These are phyloP conservation scores for Monilinia fructigena DNA, from an alignment of 2,329 filamentous ascomycete genomes.

Conservation along the genomic window DNA sequence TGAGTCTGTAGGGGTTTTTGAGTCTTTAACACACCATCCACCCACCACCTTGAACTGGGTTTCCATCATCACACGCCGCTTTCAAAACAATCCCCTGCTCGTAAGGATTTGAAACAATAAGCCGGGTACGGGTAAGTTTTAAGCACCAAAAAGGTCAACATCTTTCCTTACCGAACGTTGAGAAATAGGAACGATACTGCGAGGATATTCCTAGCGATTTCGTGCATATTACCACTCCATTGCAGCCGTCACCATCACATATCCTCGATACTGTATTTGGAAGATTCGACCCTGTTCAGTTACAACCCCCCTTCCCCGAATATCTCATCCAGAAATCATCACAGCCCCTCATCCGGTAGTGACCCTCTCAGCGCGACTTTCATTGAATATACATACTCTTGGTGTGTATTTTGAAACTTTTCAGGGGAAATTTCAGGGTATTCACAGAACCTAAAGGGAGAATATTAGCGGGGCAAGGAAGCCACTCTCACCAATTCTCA, in stretches of 20 bases:
- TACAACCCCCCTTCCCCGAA: neutral
- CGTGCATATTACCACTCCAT: conserved; percentile 23
- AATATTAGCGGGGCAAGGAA: conserved; percentile 4
- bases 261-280: conserved; percentile 18
- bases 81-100: conserved; percentile 11
- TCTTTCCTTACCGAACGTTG: conserved; percentile 21
- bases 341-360: neutral
- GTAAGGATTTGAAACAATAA: conserved; percentile 22
- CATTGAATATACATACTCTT: neutral
- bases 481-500: neutral
- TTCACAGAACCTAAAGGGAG: neutral
- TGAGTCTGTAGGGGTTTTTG: conserved; percentile 10
- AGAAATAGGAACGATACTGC: conserved; percentile 22
- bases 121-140: conserved; percentile 19
- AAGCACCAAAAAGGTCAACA: conserved; percentile 16
- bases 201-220: conserved; percentile 23
- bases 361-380: conserved; percentile 15
- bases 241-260: conserved; percentile 20
- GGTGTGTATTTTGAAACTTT: neutral
- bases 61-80: conserved; percentile 6
- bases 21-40: neutral
- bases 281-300: conserved; percentile 17
- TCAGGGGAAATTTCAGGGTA: neutral
- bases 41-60: neutral
- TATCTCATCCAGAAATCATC: neutral